phyloP scores from a whole-genome alignment of 768 basidiomycete species.

The Pleurotus platypus region DNA sequence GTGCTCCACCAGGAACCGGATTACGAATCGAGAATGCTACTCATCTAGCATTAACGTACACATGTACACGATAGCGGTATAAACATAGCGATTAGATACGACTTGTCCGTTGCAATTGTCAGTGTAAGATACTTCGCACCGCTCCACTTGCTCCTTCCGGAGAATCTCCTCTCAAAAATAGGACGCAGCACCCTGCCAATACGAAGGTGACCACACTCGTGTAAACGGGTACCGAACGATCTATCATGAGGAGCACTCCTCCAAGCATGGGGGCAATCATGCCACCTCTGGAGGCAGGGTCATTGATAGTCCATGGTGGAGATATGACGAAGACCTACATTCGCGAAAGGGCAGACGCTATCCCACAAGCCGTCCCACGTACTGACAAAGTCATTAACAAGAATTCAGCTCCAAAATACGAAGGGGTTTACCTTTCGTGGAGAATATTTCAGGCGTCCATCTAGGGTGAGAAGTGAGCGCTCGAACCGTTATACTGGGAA shows the following conservation, averaged over 20 bases:
- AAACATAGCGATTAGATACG: too few relatives aligned
- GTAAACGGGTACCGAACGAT: constrained; percentile 73
- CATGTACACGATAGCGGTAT: too few relatives aligned
- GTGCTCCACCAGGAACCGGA: too few relatives aligned
- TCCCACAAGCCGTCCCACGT: constrained; percentile 85
- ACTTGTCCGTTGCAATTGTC: not conserved
- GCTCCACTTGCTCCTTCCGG: constrained; percentile 28
- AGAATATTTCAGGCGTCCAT: constrained; percentile 88
- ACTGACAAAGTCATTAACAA: constrained; percentile 33
- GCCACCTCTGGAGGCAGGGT: constrained; percentile 57
- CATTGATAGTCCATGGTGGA: not conserved
- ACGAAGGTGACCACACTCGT: constrained; percentile 65
- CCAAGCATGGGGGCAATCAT: constrained; percentile 86
- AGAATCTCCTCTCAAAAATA: constrained; percentile 51
- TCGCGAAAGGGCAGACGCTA: constrained; percentile 81
- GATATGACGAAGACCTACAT: constrained; percentile 46
- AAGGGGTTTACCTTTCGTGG: constrained; percentile 54
- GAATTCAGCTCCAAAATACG: not conserved
- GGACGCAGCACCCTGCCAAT: constrained; percentile 58
- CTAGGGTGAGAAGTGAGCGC: constrained; percentile 17
- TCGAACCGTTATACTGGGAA: too few relatives aligned
- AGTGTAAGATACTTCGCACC: constrained; percentile 25
- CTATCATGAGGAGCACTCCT: constrained; percentile 64
- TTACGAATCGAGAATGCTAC: too few relatives aligned
- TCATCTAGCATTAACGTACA: too few relatives aligned